Conservation (phyloP, 1,284 basidiomycete genomes). For the Ceratobasidium sp. region DNA sequence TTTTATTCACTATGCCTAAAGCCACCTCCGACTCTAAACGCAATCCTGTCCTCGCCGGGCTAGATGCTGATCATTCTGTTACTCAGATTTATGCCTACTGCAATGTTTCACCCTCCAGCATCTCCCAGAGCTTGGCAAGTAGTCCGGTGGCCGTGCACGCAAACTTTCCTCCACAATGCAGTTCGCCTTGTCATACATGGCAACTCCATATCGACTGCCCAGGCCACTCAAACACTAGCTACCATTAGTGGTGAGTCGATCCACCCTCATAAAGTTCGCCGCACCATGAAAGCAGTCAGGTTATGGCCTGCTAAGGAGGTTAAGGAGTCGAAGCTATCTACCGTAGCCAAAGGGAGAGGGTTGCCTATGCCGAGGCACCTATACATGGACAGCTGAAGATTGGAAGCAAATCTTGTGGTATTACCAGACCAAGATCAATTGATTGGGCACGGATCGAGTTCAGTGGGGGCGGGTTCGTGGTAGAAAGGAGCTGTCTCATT, state of each 20-base stretch:
- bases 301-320: slow-evolving; percentile 19
- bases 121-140: not conserved
- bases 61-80: slow-evolving; percentile 1
- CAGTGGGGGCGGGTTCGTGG: slow-evolving; percentile 9
- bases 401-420: slow-evolving; percentile 25
- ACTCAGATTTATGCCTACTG: not conserved
- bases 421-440: slow-evolving; percentile 31
- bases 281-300: slow-evolving; percentile 13
- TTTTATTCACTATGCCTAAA: not conserved
- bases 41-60: not conserved
- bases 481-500: not conserved
- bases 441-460: slow-evolving; percentile 19
- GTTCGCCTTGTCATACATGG: slow-evolving; percentile 28
- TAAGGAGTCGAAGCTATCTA: slow-evolving; percentile 22
- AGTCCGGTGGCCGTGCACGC: not conserved
- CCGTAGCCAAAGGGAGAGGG: not conserved
- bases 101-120: not conserved
- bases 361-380: slow-evolving; percentile 36
- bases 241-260: slow-evolving; percentile 27
- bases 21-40: not conserved
- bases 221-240: slow-evolving; percentile 13
- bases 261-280: slow-evolving; percentile 3
- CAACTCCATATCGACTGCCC: not conserved
- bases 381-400: slow-evolving; percentile 12
- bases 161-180: slow-evolving; percentile 21